Conservation (phyloP, 148 eudicot genomes). For the Rheum nobile region DNA sequence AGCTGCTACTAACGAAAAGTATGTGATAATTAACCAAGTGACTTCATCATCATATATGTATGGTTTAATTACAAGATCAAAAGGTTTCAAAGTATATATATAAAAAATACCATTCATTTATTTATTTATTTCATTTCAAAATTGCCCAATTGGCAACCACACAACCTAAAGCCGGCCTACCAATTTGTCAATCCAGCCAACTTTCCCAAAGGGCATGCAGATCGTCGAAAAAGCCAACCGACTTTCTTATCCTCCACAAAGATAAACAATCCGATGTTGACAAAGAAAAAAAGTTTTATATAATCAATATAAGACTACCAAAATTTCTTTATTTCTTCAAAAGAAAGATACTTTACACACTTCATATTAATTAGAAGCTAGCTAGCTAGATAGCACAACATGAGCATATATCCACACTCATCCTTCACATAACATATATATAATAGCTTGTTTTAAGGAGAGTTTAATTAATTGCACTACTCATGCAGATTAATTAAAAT, state of each 20-base stretch:
- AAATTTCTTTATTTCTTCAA: slow-evolving; percentile 14
- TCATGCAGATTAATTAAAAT: too few species aligned
- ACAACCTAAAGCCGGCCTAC: not conserved
- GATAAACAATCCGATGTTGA: slow-evolving; percentile 2
- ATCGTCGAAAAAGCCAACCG: not conserved
- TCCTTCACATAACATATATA: not conserved
- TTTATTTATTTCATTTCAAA: not conserved
- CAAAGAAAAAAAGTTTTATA: not conserved
- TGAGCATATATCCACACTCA: not conserved
- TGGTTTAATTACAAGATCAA: too few species aligned
- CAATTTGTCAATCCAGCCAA: not conserved
- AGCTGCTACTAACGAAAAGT: too few species aligned
- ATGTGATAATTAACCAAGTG: too few species aligned
- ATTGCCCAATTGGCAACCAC: not conserved
- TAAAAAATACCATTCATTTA: not conserved
- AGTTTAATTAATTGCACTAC: not conserved
- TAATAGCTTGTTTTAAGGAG: not conserved
- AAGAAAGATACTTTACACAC: not conserved
- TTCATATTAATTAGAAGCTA: not conserved
- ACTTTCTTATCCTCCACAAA: slow-evolving; percentile 7
- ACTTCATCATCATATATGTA: too few species aligned
- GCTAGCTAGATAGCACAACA: not conserved
- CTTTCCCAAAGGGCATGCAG: not conserved
- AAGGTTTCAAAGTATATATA: too few species aligned
- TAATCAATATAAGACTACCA: not conserved